Conservation (phyloP, 768 basidiomycete genomes). For the Lactifluus hygrophoroides region DNA sequence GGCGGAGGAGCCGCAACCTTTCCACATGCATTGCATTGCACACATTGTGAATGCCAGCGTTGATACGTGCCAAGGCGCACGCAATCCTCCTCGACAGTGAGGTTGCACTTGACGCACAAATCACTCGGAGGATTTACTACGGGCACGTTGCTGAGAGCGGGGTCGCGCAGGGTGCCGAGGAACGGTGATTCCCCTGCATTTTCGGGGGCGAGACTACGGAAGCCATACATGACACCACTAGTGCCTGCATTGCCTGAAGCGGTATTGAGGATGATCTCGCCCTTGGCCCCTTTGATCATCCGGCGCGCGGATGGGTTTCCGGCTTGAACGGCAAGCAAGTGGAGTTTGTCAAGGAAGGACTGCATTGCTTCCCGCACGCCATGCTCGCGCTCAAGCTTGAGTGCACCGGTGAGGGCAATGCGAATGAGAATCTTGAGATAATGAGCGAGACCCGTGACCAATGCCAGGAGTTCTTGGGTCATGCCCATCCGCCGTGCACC, state of each 20-base stretch:
- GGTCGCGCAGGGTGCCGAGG: constrained; percentile 36
- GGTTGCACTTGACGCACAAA: constrained; percentile 79
- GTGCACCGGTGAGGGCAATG: constrained; percentile 90
- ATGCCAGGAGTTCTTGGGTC: constrained; percentile 92
- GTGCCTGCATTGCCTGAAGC: constrained; percentile 61
- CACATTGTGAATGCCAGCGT: constrained; percentile 92
- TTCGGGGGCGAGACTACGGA: constrained; percentile 85
- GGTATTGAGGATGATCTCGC: constrained; percentile 37
- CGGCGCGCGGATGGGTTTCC: constrained; percentile 72
- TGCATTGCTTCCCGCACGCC: constrained; percentile 75
- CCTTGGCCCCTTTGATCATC: constrained; percentile 67
- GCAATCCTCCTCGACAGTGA: constrained; percentile 96
- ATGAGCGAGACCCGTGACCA: constrained; percentile 98
- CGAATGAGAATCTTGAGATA: constrained; percentile 99
- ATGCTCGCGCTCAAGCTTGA: constrained; percentile 92
- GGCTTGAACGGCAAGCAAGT: constrained; percentile 80
- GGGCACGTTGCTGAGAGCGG: constrained; percentile 41
- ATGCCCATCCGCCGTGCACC: constrained; percentile 87
- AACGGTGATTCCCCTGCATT: constrained; percentile 87
- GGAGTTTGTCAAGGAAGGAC: constrained; percentile 86
- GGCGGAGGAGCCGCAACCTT: constrained; percentile 59
- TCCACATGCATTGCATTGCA: constrained; percentile 78
- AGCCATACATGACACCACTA: constrained; percentile 85
- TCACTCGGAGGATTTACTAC: constrained; percentile 77
- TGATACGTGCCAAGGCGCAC: constrained; percentile 92